Percentiles rank a stretch among this genome's conserved stretches.
Conservation (phyloP, 768 basidiomycete genomes). For the Calvatia gigantea region DNA sequence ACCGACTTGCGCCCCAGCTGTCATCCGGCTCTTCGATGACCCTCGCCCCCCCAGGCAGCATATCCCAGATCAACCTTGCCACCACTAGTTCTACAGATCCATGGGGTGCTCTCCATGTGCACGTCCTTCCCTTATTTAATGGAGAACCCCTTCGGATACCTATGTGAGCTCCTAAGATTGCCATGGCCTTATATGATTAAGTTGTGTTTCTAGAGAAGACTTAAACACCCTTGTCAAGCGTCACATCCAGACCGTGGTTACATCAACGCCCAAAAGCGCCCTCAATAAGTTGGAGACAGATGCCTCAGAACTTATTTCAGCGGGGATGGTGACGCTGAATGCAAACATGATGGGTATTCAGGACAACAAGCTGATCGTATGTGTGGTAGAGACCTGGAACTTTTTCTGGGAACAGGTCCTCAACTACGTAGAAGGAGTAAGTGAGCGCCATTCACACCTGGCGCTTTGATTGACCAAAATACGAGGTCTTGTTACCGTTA, state of each 20-base stretch:
- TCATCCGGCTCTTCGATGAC: constrained; percentile 46
- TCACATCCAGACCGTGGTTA: constrained; percentile 72
- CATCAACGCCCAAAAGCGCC: constrained; percentile 71
- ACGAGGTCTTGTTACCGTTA: constrained; percentile 32
- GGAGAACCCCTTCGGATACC: constrained; percentile 82
- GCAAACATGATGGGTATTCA: constrained; percentile 75
- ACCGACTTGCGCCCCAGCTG: constrained; percentile 58
- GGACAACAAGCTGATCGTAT: constrained; percentile 71
- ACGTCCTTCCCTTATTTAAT: constrained; percentile 89
- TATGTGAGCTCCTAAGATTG: constrained; percentile 48
- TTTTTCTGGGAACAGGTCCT: constrained; percentile 93
- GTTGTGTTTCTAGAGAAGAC: constrained; percentile 59
- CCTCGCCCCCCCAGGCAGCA: constrained; percentile 36
- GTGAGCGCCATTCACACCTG: constrained; percentile 21
- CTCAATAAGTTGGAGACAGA: constrained; percentile 73
- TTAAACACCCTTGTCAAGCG: constrained; percentile 78
- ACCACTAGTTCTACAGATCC: constrained; percentile 57
- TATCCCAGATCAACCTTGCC: constrained; percentile 34
- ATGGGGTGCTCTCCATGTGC: constrained; percentile 81
- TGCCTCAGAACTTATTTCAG: constrained; percentile 76
- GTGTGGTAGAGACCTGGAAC: constrained; percentile 85
- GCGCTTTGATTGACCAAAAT: background rate
- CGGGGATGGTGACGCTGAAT: constrained; percentile 91
- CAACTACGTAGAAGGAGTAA: constrained; percentile 83
- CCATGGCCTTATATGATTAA: no score